Base-by-base conservation (phyloP, 2,329 filamentous ascomycete species). In the Aspergillus versicolor region DNA sequence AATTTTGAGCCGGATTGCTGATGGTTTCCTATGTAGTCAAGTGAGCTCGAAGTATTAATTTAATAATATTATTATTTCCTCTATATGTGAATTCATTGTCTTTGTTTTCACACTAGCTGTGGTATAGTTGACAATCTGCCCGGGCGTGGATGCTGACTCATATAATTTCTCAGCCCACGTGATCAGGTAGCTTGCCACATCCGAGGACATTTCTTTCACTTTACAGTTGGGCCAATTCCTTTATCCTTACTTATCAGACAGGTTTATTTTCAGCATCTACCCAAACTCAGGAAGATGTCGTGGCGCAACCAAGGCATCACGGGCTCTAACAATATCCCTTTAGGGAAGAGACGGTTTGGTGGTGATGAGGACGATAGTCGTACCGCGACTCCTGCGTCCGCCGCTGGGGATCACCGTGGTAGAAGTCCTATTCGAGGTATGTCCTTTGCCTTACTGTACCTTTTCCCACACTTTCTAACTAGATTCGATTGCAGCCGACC, bases 311-410 rank as follows among this genome's bases (percentile, higher is more conserved):
- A 85, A 70, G 94, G 94, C 67, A 96, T 96, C 73, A 99, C 94
- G 19, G 94, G 94, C 52, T 97, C 95, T 44, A 99, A 99, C 78
- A 97, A 97, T 71, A 96, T 99, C 69, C 94, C 94, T 60, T 81
- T 99, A 61, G 94, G 94, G 52, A 95, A 86, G 67, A 84, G 86
- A 64, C 89, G 92, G 61, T 92, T 95, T 67, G 88, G 86, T 60
- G 89, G 84, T 64, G 88, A 71, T 56, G 76, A 76, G 49, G 78
- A 77, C 56, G 78, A 78, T 57, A 75, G 74, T 67, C 73, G 71
- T 58, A 72, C 73, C 52, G 78, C 74, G 57, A 75, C 75, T 61
- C 79, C 73, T 69, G 75, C 70, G 34, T 79, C 80, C 57, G 77
- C 77, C 52, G 68, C 77, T 56, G 74, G 75, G 58, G 80, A 82